These are phyloP conservation scores for Apiospora phragmitis DNA, from an alignment of 2,329 filamentous ascomycete species.

Conservation along the genomic window DNA sequence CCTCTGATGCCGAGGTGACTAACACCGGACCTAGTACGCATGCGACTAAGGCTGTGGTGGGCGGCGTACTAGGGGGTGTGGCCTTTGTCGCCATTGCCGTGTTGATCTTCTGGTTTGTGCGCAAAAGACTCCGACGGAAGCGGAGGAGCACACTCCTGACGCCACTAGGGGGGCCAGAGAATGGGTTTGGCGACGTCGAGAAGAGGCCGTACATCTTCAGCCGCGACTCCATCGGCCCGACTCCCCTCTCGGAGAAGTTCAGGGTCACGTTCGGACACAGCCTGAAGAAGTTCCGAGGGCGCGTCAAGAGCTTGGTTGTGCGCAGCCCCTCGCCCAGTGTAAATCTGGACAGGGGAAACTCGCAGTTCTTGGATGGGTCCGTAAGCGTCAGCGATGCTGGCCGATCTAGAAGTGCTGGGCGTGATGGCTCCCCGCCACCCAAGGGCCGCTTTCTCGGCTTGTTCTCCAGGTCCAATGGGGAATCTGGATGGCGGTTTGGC, in stretches of 20 bases:
- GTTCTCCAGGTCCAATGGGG: conserved; percentile 45
- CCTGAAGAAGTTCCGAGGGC: conserved; percentile 35
- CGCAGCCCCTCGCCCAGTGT: conserved; percentile 40
- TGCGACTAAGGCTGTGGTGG: conserved; percentile 47
- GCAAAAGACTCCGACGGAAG: conserved; percentile 41
- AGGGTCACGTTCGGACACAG: conserved; percentile 40
- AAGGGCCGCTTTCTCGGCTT: conserved; percentile 45
- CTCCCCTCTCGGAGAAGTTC: conserved; percentile 43
- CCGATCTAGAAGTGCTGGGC: conserved; percentile 17
- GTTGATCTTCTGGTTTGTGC: conserved; percentile 53
- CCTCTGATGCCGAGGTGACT: conserved; percentile 21
- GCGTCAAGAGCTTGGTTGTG: conserved; percentile 31
- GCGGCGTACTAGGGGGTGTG: conserved; percentile 51
- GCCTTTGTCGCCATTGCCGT: conserved; percentile 46
- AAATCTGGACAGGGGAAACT: conserved; percentile 53
- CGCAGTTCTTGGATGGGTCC: conserved; percentile 46
- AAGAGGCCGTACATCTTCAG: conserved; percentile 42
- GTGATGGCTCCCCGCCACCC: conserved; percentile 23
- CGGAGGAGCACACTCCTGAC: conserved; percentile 51
- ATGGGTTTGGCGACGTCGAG: conserved; percentile 25
- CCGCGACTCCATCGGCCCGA: conserved; percentile 50
- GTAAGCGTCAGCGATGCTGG: conserved; percentile 42
- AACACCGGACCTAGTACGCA: conserved; percentile 28
- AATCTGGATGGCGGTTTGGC: conserved; percentile 20
- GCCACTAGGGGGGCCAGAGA: conserved; percentile 33